Base-by-base conservation (phyloP, 768 basidiomycete species). In the Phylloporus sp. region DNA sequence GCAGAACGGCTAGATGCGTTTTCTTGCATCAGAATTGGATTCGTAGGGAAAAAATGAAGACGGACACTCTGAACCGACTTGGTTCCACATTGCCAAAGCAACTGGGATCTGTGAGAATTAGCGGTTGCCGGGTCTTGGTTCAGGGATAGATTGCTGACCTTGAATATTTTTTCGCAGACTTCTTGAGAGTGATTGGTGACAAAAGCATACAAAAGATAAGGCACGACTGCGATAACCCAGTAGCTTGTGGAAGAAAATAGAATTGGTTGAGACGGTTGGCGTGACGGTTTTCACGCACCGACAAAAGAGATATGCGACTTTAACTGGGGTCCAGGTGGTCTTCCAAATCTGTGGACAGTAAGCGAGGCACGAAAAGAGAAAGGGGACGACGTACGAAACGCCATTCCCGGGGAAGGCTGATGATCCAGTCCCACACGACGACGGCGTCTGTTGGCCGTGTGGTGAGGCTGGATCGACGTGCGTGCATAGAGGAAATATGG, bases 351-450 rank as follows among this genome's bases (percentile, higher is more conserved):
- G 55, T 43, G 38, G 36, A 41, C 46, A 44, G 36, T 49, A 27
- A 38, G 26, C 35, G 33, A 18, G 22, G 15, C n/a, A 24, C 20
- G 18, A 40, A 8, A 11, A 28, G 42, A 22, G 32, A 48, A 24
- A 14, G 13, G 32, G 23, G 50, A 27, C 44, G 39, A 68, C 73
- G 57, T 67, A 88, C 86, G 67, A 84, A 88, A 59, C 78, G 77
- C 71, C 80, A 88, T 66, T 89, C 87, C 68, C 84, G 74, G 33
- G 82, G 80, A 48, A 89, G 65, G 63, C 83, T 84, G 60, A 85
- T 81, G 61, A 85, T 71, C 87, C 87, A 90, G 71, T 90, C 87
- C 87, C 87, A 90, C 42, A 88, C 66, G 50, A 87, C 81, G 40
- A 90, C 81, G 46, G 86, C 83, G 66, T 90, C 87, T 89, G 61